Base-by-base conservation (phyloP, 768 basidiomycete genomes). In the Suillus brevipes region DNA sequence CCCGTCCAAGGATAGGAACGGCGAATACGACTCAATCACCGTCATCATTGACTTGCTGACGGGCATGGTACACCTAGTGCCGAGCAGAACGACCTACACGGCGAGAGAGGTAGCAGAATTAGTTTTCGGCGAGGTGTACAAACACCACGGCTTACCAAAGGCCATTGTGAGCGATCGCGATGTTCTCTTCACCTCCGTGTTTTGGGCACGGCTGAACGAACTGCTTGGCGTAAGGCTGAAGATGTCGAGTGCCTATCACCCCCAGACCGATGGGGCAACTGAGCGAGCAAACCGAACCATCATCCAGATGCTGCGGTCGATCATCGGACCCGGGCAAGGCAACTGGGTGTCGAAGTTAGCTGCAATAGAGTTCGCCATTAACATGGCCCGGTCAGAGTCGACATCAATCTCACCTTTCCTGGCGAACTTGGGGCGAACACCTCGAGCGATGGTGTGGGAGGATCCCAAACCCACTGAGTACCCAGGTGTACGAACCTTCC, bases 41-140 rank as follows among this genome's bases (percentile, higher is more conserved):
- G 42, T 43, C 1, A 16, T 43, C 7, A 68, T 76, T 43, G 58
- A 68, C 34, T 6, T 49, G 0, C 58, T 74, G 3, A 45, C 67
- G 0, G 47, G 62, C 0, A 74, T 77, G 71, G 74, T 75, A 0
- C 71, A 75, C 23, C n/a, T 77, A 0, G 55, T 72, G 0, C 72
- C 70, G 0, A 66, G 67, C 3, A 23, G 18, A 25, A 56, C 6
- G 58, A 77, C 66, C 7, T 81, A 79, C 43, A 71, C 57, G 0
- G 75, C 82, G 0, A 45, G 49, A 1, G 75, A 83, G 0, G 60
- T 84, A 0, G 80, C 81, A 0, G 73, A 81, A 43, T 14, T 81
- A 0, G 68, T 81, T 31, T 79, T 81, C 45, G 70, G 70, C 0
- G 43, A 74, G 2, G 69, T 82, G 0, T 81, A 80, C 37, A 78